These are phyloP conservation scores for Citrus medica DNA, from an alignment of 345 rosid species.

Conservation along the genomic window DNA sequence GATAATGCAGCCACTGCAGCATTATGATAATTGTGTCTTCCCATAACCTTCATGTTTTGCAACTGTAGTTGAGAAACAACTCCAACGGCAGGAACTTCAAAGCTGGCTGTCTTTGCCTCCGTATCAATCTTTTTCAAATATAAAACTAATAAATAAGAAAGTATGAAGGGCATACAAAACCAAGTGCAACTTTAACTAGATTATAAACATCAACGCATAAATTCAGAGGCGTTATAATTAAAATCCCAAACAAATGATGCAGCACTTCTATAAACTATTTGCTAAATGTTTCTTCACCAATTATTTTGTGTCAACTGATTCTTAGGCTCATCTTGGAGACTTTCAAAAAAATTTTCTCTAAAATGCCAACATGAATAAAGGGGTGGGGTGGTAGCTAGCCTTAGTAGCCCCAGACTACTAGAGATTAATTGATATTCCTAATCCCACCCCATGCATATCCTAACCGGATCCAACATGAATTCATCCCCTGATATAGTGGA, in stretches of 20 bases:
- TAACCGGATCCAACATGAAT: not conserved
- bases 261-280: not conserved
- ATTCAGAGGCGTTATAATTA: not conserved
- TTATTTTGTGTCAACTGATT: not conserved
- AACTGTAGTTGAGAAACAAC: constrained; percentile 22
- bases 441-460: not conserved
- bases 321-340: not conserved
- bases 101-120: constrained; percentile 24
- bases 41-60: constrained; percentile 22
- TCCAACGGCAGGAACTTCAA: constrained; percentile 27
- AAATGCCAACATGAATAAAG: not conserved
- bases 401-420: not conserved
- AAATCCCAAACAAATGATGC: not conserved
- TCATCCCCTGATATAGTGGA: not conserved
- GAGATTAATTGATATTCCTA: not conserved
- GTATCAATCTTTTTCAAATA: constrained; percentile 26
- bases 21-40: constrained; percentile 28
- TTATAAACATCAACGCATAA: not conserved
- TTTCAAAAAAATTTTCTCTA: not conserved
- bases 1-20: constrained; percentile 43
- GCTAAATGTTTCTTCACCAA: not conserved
- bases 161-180: not conserved
- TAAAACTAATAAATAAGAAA: not conserved
- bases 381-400: not conserved
- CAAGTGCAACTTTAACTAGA: not conserved